Evolutionary conservation across 2,329 filamentous ascomycete species (phyloP).

Genomic region (Capronia coronata): DNA sequence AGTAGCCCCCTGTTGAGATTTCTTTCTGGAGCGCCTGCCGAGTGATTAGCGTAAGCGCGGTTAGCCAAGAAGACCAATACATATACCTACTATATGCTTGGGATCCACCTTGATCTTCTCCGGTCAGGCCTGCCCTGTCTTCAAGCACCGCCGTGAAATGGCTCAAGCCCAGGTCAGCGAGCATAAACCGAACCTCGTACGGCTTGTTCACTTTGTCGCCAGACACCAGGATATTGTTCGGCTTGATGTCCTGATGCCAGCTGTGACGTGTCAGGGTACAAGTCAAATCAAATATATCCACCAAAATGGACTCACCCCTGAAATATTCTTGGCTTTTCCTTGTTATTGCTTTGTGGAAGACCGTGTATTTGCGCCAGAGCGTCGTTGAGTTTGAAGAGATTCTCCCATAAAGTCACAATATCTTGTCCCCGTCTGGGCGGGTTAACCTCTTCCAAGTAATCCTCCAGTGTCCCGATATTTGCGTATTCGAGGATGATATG

Average conservation of each 20-base stretch:
- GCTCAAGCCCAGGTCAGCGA: conserved; percentile 31
- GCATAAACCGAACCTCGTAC: conserved; percentile 30
- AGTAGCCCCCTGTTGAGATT: conserved; percentile 17
- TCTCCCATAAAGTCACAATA: conserved; percentile 33
- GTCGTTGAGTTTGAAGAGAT: conserved; percentile 30
- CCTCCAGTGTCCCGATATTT: conserved; percentile 32
- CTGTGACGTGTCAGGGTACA: conserved; percentile 15
- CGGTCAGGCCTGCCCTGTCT: background rate
- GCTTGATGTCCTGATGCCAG: conserved; percentile 34
- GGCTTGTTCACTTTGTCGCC: conserved; percentile 16
- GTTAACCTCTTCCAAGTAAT: conserved; percentile 29
- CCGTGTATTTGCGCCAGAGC: conserved; percentile 28
- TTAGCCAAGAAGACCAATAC: background rate
- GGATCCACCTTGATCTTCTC: background rate
- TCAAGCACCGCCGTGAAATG: conserved; percentile 16
- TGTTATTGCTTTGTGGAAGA: background rate
- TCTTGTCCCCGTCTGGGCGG: conserved; percentile 29
- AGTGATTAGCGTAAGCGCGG: background rate
- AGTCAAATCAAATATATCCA: background rate
- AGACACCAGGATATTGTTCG: conserved; percentile 31
- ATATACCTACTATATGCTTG: conserved; percentile 7
- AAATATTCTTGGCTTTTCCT: conserved; percentile 7
- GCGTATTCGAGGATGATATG: conserved; percentile 36
- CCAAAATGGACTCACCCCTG: conserved; percentile 12
- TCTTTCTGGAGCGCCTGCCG: conserved; percentile 32